Base-by-base conservation (phyloP, 345 rosid species). In the Gossypioides kirkii region DNA sequence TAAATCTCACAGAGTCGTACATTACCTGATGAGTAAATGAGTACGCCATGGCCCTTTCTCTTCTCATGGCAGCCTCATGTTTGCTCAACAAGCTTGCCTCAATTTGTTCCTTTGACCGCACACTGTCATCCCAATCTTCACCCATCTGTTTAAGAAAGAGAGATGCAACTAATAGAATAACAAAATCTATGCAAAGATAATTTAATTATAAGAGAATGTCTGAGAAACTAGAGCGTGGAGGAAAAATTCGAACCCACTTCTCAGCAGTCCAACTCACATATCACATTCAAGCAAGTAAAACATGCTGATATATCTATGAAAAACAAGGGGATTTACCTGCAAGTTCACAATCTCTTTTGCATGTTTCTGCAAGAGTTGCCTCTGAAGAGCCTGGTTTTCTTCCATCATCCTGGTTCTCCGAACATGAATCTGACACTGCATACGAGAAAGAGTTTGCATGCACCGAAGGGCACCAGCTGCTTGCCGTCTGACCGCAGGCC, bases 121-220 rank as follows among this genome's bases (percentile, higher is more conserved):
- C 73, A 73, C 97, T 93, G 80, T 93, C 98, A 81, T 91, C 87
- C 99, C 98, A 93, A 46, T 88, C 88, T 71, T 89, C 98, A n/a
- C 90, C 96, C 41, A 84, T 87, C 99, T 91, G 90, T 75, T 72
- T 77, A 10, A 73, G 80, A 53, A 32, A 8, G 58, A 45, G 17
- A 49, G 43, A 56, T 8, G 20, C 23, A 2, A 23, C 45, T 13
- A 52, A 4, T n/a, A n/a, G n/a, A n/a, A n/a, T n/a, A n/a, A n/a
- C n/a, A n/a, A n/a, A n/a, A n/a, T n/a, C n/a, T n/a, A n/a, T n/a
- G n/a, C 38, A 32, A 32, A 32, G 38, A 32, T 5, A 32, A 32
- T 32, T 32, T 32, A 32, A 32, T 32, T 32, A 32, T 22, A 26
- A 32, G 23, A 26, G 6, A 25, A 1, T 13, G 63, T 59, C 4